phyloP scores from a whole-genome alignment of 192 early-diverging fungal species.

The Thoreauomyces humboldtii region DNA sequence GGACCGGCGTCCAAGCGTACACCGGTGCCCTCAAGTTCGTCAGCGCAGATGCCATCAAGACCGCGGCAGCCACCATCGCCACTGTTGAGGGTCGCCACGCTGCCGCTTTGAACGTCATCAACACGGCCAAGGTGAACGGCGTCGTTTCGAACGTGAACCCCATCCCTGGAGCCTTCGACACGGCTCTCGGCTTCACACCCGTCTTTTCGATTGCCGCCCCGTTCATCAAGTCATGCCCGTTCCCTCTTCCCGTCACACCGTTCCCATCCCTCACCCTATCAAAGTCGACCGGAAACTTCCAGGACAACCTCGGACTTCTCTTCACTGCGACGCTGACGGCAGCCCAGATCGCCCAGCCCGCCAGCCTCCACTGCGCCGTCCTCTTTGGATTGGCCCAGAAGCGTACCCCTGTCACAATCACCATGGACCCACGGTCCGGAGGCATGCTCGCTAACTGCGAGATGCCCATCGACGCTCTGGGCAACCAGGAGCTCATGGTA shows the following conservation, averaged over 20 bases:
- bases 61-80: conserved; percentile 49
- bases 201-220: conserved; percentile 47
- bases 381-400: conserved; percentile 33
- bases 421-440: conserved; percentile 6
- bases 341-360: background rate
- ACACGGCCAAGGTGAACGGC: conserved; percentile 1
- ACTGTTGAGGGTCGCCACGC: conserved; percentile 58
- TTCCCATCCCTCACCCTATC: conserved; percentile 30
- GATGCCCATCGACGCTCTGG: conserved; percentile 16
- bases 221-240: conserved; percentile 46
- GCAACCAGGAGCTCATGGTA: conserved; percentile 31
- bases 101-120: conserved; percentile 44
- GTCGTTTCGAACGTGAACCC: conserved; percentile 21
- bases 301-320: conserved; percentile 15
- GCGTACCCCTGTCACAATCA: conserved; percentile 16
- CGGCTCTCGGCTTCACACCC: conserved; percentile 40
- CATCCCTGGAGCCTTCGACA: conserved; percentile 47
- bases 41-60: conserved; percentile 37
- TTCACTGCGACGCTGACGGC: conserved; percentile 20
- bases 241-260: conserved; percentile 35
- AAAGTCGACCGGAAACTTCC: conserved; percentile 16
- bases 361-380: conserved; percentile 16
- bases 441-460: conserved; percentile 19
- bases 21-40: conserved; percentile 44
- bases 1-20: conserved; percentile 54